A percentile compares a stretch with the other conserved stretches of the same genome.
phyloP scores from a whole-genome alignment of 192 early-diverging fungal genomes.

The Entomortierella beljakovae region DNA sequence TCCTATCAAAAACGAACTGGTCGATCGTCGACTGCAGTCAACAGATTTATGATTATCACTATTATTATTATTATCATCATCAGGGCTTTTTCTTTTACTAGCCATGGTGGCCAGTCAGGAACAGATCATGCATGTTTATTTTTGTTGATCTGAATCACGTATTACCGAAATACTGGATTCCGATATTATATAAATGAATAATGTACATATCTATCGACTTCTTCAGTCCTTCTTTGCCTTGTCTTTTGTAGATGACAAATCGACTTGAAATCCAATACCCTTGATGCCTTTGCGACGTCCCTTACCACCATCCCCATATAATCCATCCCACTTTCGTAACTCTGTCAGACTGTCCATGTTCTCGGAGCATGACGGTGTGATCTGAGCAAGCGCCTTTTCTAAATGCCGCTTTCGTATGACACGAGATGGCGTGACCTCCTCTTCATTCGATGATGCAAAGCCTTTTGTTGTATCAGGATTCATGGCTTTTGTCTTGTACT shows the following conservation, averaged over 20 bases:
- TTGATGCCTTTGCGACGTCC: conserved; percentile 56
- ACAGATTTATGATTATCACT: neutral
- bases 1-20: no score
- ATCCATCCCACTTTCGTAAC: conserved; percentile 90
- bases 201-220: neutral
- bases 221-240: neutral
- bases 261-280: conserved; percentile 66
- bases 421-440: conserved; percentile 15
- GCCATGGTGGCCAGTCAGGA: neutral
- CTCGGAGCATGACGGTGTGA: conserved; percentile 89
- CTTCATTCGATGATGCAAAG: neutral
- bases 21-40: no score
- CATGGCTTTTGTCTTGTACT: conserved; percentile 29
- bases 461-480: conserved; percentile 18
- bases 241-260: neutral
- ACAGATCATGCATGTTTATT: neutral
- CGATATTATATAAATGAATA: neutral
- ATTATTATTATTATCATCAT: neutral
- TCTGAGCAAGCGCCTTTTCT: conserved; percentile 84
- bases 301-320: conserved; percentile 85
- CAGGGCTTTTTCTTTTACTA: neutral
- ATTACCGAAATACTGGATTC: no score
- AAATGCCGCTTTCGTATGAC: conserved; percentile 76
- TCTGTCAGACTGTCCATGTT: conserved; percentile 91
- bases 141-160: no score